phyloP scores from a whole-genome alignment of 345 rosid species.

The Mercurialis annua region DNA sequence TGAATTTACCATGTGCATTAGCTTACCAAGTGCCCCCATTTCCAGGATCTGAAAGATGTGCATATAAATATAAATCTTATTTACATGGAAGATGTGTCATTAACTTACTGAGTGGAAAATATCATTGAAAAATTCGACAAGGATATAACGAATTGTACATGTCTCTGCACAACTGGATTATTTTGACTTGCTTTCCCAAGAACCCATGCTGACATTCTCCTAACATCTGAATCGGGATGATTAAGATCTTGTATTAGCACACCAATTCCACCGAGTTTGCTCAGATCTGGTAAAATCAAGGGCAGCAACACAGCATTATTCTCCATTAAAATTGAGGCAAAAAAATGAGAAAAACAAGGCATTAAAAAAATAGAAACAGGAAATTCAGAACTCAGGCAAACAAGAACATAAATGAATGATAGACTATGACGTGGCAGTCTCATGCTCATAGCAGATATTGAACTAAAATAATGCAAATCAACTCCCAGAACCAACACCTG shows the following conservation, averaged over 20 bases:
- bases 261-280: constrained; percentile 71
- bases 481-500: neutral
- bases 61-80: neutral
- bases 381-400: neutral
- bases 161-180: constrained; percentile 72
- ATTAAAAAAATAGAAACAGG: neutral
- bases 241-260: constrained; percentile 52
- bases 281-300: constrained; percentile 51
- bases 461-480: neutral
- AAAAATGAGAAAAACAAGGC: neutral
- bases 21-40: constrained; percentile 54
- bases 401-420: neutral
- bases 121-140: neutral
- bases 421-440: neutral
- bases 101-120: neutral
- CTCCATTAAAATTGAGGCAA: neutral
- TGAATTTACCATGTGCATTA: constrained; percentile 73
- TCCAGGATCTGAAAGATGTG: constrained; percentile 58
- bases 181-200: constrained; percentile 91
- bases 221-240: constrained; percentile 61
- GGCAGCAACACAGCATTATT: neutral
- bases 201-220: constrained; percentile 91
- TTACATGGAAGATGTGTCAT: neutral
- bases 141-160: constrained; percentile 36
- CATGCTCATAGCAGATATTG: neutral